These are phyloP conservation scores for Ogataea paraovalis DNA, from an alignment of 805 yeast genomes.

Conservation along the genomic window DNA sequence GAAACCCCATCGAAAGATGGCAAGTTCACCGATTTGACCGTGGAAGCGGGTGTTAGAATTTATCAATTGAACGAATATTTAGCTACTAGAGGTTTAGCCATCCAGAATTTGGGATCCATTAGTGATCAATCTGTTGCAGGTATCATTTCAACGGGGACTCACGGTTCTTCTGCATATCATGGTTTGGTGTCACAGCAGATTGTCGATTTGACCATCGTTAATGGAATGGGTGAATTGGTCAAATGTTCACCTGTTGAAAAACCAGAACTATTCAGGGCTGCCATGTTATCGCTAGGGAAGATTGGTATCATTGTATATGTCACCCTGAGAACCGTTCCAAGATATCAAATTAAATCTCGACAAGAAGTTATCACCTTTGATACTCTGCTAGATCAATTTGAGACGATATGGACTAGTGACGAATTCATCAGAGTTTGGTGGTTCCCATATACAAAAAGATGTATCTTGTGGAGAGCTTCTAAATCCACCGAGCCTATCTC, in stretches of 20 bases:
- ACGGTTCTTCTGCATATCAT: conserved; percentile 91
- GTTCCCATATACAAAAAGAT: conserved; percentile 88
- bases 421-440: conserved; percentile 95
- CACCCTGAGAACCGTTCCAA: conserved; percentile 79
- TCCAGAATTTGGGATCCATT: conserved; percentile 91
- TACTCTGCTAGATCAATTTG: conserved; percentile 68
- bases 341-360: conserved; percentile 71
- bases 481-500: conserved; percentile 65
- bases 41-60: conserved; percentile 88
- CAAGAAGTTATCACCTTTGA: conserved; percentile 82
- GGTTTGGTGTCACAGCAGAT: conserved; percentile 87
- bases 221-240: conserved; percentile 70
- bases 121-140: conserved; percentile 94
- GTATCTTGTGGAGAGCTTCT: conserved; percentile 87
- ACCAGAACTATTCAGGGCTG: conserved; percentile 71
- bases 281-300: conserved; percentile 81
- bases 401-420: conserved; percentile 77
- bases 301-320: conserved; percentile 86
- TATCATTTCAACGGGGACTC: conserved; percentile 94
- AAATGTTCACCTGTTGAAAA: conserved; percentile 63
- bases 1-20: conserved; percentile 49
- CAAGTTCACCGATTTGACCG: conserved; percentile 80
- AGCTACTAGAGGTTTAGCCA: conserved; percentile 61
- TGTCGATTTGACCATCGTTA: conserved; percentile 70
- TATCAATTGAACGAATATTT: conserved; percentile 68